Conservation (phyloP, 192 early-diverging fungal genomes). For the Linnemannia zychae region DNA sequence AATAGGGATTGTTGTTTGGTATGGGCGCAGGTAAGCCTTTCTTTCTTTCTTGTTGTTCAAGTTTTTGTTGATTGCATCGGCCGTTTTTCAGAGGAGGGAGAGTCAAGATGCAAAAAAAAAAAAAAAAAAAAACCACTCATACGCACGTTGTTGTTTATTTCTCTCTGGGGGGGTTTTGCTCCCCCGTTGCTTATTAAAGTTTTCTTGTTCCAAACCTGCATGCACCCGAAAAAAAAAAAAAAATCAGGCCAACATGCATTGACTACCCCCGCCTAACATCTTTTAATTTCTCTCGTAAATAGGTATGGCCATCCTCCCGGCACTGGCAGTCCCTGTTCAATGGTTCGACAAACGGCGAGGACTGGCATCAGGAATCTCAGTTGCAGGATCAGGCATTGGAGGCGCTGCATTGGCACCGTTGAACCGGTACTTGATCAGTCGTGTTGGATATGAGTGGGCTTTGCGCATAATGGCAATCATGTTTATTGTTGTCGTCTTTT, state of each 20-base stretch:
- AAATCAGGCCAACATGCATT: neutral
- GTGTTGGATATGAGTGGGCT: constrained; percentile 54
- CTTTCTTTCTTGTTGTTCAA: neutral
- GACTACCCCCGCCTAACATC: neutral
- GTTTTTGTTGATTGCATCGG: neutral
- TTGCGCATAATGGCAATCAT: constrained; percentile 58
- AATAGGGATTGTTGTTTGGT: constrained; percentile 70
- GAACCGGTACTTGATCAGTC: constrained; percentile 50
- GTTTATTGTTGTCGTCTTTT: constrained; percentile 41
- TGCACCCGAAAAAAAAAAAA: neutral
- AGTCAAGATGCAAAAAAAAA: neutral
- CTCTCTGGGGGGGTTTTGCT: neutral
- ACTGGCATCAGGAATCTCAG: constrained; percentile 73
- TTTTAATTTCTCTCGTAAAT: neutral
- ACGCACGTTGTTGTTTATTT: neutral
- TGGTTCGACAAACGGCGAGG: constrained; percentile 74
- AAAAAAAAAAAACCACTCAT: neutral
- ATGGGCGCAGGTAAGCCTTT: constrained; percentile 60
- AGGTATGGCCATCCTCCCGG: constrained; percentile 68
- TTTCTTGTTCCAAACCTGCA: neutral
- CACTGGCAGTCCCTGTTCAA: constrained; percentile 70
- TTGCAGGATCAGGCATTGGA: constrained; percentile 77
- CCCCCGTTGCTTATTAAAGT: neutral
- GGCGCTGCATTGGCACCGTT: constrained; percentile 71
- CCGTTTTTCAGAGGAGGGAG: neutral